Evolutionary conservation across 257 asterid species (phyloP).

Genomic region (Rauvolfia tetraphylla): DNA sequence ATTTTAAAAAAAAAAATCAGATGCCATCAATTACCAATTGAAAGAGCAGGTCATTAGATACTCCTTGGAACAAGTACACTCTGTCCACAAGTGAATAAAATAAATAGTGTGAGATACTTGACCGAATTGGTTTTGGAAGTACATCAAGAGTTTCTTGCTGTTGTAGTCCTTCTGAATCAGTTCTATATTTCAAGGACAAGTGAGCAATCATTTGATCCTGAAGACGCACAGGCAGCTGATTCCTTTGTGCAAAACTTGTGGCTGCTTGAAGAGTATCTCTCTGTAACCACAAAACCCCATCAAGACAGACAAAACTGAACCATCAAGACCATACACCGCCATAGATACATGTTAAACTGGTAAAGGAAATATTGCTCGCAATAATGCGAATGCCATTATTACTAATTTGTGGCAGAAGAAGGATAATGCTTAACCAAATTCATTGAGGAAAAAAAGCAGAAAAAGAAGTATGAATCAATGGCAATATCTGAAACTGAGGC

Average conservation of each 20-base stretch:
- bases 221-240: conserved; percentile 57
- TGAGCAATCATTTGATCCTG: conserved; percentile 83
- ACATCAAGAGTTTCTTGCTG: conserved; percentile 76
- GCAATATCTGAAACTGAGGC: background rate
- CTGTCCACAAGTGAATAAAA: conserved; percentile 61
- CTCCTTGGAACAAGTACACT: conserved; percentile 74
- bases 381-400: background rate
- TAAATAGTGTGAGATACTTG: conserved; percentile 61
- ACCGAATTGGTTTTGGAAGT: conserved; percentile 79
- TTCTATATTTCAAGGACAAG: conserved; percentile 68
- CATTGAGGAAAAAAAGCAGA: background rate
- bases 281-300: conserved; percentile 29
- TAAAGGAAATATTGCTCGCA: background rate
- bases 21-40: conserved; percentile 58
- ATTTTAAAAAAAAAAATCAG: background rate
- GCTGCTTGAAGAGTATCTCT: conserved; percentile 71
- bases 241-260: conserved; percentile 72
- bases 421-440: background rate
- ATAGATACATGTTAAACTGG: background rate
- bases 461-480: background rate
- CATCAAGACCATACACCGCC: background rate
- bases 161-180: conserved; percentile 83
- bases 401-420: background rate
- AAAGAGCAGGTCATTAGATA: conserved; percentile 74
- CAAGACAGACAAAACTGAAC: background rate